phyloP scores from a whole-genome alignment of 495 filamentous ascomycete genomes.

The Durotheca rogersii region DNA sequence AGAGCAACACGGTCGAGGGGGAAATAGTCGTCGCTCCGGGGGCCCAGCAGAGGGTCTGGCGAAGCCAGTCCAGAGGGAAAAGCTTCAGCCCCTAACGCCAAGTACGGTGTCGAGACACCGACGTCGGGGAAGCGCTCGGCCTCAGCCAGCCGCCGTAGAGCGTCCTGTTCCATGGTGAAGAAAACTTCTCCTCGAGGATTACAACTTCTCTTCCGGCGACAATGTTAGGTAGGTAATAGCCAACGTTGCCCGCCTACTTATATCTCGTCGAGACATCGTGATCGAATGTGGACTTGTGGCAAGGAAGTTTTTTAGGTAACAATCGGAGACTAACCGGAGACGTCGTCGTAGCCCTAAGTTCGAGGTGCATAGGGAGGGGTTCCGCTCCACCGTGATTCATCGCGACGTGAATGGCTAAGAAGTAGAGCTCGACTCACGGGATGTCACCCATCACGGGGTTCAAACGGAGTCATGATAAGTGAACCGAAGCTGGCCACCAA shows the following conservation, averaged over 20 bases:
- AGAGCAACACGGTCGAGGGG: slow-evolving; percentile 15
- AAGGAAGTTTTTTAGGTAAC: slow-evolving; percentile 9
- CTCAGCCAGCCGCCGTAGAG: slow-evolving; percentile 4
- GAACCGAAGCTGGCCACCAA: not conserved
- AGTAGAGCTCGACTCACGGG: not conserved
- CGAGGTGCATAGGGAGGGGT: not conserved
- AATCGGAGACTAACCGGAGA: slow-evolving; percentile 29
- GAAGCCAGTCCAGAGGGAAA: slow-evolving; percentile 24
- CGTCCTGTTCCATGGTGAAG: slow-evolving; percentile 14
- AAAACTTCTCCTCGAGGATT: not conserved
- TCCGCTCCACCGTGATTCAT: not conserved
- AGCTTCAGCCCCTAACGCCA: slow-evolving; percentile 14
- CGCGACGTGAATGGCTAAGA: not conserved
- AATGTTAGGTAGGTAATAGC: not conserved
- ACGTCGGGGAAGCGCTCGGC: slow-evolving; percentile 10
- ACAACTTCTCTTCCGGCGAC: not conserved
- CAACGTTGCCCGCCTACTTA: not conserved
- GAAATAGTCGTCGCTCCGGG: slow-evolving; percentile 12
- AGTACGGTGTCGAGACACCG: slow-evolving; percentile 13
- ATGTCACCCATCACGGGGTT: not conserved
- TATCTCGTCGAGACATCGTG: slow-evolving; percentile 14
- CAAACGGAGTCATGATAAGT: not conserved
- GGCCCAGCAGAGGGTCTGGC: slow-evolving; percentile 18
- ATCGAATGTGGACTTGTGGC: slow-evolving; percentile 21
- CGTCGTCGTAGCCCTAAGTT: slow-evolving; percentile 1